Conservation (phyloP, 768 basidiomycete genomes). For the Phaeotremella fagi region DNA sequence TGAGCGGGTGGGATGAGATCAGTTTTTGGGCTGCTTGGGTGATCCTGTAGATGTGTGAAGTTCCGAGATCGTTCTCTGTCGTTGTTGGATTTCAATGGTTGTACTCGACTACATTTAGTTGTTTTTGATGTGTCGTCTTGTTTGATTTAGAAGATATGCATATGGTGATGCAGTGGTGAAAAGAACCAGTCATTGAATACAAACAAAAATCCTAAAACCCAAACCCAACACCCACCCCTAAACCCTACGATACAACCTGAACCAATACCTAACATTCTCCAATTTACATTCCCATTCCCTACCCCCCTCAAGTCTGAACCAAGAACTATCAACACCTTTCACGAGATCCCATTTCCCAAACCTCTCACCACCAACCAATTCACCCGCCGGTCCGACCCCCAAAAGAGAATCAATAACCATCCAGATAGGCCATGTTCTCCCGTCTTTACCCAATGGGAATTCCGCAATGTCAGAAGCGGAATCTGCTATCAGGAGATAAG, state of each 20-base stretch:
- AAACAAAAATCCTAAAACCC: background rate
- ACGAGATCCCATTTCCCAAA: conserved; percentile 30
- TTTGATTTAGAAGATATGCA: too few relatives aligned
- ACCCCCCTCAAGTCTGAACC: conserved; percentile 42
- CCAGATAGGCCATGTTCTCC: conserved; percentile 39
- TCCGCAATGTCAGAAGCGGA: conserved; percentile 38
- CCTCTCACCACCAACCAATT: background rate
- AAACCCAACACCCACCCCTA: conserved; percentile 3
- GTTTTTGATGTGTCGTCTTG: too few relatives aligned
- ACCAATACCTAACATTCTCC: conserved; percentile 48
- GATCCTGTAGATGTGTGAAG: too few relatives aligned
- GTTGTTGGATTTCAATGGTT: too few relatives aligned
- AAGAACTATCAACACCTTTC: conserved; percentile 31
- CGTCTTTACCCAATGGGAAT: conserved; percentile 30
- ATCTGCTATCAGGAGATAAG: conserved; percentile 40
- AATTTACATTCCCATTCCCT: conserved; percentile 42
- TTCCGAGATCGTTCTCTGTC: too few relatives aligned
- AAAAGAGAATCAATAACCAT: conserved; percentile 35
- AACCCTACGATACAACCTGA: conserved; percentile 36
- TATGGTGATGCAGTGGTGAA: too few relatives aligned
- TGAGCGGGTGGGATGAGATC: too few relatives aligned
- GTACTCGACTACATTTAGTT: too few relatives aligned
- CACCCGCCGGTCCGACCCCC: background rate
- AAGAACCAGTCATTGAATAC: background rate
- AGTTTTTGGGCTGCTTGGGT: too few relatives aligned